These are phyloP conservation scores for Sclerotinia glacialis DNA, from an alignment of 2,329 filamentous ascomycete species.

Conservation along the genomic window DNA sequence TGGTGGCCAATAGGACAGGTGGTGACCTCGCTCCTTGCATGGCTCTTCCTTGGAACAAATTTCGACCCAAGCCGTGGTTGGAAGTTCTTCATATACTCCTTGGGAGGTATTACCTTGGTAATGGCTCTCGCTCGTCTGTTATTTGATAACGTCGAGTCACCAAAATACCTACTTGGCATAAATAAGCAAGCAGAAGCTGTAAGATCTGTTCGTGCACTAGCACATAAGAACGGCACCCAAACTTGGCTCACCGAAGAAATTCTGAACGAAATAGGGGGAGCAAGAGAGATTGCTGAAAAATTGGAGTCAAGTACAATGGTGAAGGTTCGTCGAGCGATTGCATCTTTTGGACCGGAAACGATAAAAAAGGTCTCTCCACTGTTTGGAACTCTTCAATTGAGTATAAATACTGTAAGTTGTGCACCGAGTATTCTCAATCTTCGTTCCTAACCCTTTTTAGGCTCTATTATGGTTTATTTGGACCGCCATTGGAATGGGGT, in stretches of 20 bases:
- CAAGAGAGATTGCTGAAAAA: slow-evolving; percentile 29
- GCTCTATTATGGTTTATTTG: slow-evolving; percentile 72
- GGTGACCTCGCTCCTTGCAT: slow-evolving; percentile 67
- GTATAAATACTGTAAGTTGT: slow-evolving; percentile 45
- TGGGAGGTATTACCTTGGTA: slow-evolving; percentile 68
- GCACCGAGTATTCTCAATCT: no score
- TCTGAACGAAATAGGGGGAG: slow-evolving; percentile 53
- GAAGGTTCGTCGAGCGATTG: slow-evolving; percentile 47
- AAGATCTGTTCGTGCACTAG: slow-evolving; percentile 74
- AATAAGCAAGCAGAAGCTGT: slow-evolving; percentile 77
- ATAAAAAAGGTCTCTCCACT: slow-evolving; percentile 64
- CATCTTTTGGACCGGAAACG: slow-evolving; percentile 55
- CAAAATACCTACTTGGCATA: slow-evolving; percentile 76
- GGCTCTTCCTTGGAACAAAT: slow-evolving; percentile 65
- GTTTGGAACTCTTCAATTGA: slow-evolving; percentile 54
- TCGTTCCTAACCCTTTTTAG: not conserved
- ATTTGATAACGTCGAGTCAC: slow-evolving; percentile 81
- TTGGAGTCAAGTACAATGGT: slow-evolving; percentile 25
- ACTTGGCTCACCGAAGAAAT: slow-evolving; percentile 76
- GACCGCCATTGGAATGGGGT: slow-evolving; percentile 80
- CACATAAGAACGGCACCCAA: slow-evolving; percentile 64
- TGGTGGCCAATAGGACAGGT: slow-evolving; percentile 87
- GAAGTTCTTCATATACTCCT: slow-evolving; percentile 69
- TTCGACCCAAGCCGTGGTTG: slow-evolving; percentile 63
- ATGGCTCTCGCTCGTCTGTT: slow-evolving; percentile 78